Percentiles rank a stretch among this genome's conserved stretches.
Evolutionary conservation across 164 flowering plant species (phyloP).

Genomic region (Dillenia turbinata): DNA sequence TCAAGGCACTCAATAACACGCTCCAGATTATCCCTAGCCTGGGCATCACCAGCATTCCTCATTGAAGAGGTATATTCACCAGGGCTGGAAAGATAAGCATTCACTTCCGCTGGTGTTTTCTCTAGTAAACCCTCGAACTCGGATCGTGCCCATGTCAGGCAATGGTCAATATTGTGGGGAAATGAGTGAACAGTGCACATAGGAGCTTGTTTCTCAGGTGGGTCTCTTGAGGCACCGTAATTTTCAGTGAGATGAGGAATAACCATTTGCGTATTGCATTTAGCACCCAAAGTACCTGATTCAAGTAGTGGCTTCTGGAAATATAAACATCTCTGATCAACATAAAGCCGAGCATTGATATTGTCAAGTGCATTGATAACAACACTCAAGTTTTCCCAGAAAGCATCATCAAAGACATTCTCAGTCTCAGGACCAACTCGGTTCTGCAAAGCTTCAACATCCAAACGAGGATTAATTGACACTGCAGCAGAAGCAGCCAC

Average conservation of each 20-base stretch:
- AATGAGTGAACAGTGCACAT: conserved; percentile 95
- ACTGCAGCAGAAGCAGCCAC: conserved; percentile 83
- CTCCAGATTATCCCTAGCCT: conserved; percentile 78
- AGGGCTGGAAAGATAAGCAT: conserved; percentile 64
- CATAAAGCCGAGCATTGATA: conserved; percentile 80
- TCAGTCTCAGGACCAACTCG: conserved; percentile 81
- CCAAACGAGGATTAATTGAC: conserved; percentile 49
- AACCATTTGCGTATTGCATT: conserved; percentile 93
- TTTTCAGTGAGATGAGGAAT: conserved; percentile 86
- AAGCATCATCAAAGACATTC: conserved; percentile 74
- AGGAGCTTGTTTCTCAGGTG: conserved; percentile 92
- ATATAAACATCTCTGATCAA: conserved; percentile 83
- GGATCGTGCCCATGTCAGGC: conserved; percentile 92
- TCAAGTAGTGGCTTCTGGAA: conserved; percentile 89
- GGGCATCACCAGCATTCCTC: conserved; percentile 83
- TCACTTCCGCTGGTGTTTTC: conserved; percentile 90
- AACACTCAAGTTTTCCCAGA: conserved; percentile 73
- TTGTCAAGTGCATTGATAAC: conserved; percentile 82
- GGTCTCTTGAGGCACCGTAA: conserved; percentile 90
- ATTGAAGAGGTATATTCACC: conserved; percentile 55
- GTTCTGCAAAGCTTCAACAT: conserved; percentile 76
- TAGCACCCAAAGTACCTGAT: conserved; percentile 87
- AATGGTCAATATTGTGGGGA: conserved; percentile 91
- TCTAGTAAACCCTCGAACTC: conserved; percentile 92
- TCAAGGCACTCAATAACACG: conserved; percentile 80